A percentile compares a stretch with the other conserved stretches of the same genome.
phyloP scores from a whole-genome alignment of 2,329 filamentous ascomycete species.

The Ascomycota sp. region DNA sequence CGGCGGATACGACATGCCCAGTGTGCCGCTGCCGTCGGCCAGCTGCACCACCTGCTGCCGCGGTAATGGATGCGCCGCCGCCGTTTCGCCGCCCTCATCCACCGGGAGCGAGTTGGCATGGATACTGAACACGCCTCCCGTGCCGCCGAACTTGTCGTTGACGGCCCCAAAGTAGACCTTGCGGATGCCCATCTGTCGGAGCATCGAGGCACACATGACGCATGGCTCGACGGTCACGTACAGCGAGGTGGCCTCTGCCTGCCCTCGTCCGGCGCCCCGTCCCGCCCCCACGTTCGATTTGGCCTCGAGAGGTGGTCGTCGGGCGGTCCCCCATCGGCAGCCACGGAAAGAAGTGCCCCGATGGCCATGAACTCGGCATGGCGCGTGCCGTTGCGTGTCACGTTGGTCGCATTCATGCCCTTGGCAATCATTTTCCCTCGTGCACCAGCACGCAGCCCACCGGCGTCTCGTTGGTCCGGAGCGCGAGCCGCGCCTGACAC shows the following conservation, averaged over 20 bases:
- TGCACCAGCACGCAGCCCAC: constrained; percentile 91
- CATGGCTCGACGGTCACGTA: constrained; percentile 98
- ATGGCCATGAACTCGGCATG: constrained; percentile 93
- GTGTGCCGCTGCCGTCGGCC: constrained; percentile 14
- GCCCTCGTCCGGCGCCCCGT: too few species aligned
- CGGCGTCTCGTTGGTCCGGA: constrained; percentile 76
- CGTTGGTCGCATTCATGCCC: constrained; percentile 95
- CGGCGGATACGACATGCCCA: constrained; percentile 16
- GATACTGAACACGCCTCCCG: constrained; percentile 77
- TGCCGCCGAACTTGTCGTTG: constrained; percentile 94
- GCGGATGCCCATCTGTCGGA: constrained; percentile 72
- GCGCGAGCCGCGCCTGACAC: constrained; percentile 73
- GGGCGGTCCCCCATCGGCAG: constrained; percentile 1
- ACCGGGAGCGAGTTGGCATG: constrained; percentile 40
- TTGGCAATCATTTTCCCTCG: constrained; percentile 58
- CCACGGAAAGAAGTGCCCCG: constrained; percentile 28
- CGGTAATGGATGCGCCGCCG: constrained; percentile 18
- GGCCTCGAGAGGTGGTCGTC: not conserved
- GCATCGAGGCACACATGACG: constrained; percentile 91
- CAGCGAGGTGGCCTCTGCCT: constrained; percentile 48
- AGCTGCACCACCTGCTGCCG: constrained; percentile 15
- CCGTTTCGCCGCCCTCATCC: constrained; percentile 14
- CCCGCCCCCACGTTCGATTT: too few species aligned
- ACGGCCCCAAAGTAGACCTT: constrained; percentile 88
- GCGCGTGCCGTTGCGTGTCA: constrained; percentile 73